These are phyloP conservation scores for Scutellaria baicalensis DNA, from an alignment of 257 asterid species.

Conservation along the genomic window DNA sequence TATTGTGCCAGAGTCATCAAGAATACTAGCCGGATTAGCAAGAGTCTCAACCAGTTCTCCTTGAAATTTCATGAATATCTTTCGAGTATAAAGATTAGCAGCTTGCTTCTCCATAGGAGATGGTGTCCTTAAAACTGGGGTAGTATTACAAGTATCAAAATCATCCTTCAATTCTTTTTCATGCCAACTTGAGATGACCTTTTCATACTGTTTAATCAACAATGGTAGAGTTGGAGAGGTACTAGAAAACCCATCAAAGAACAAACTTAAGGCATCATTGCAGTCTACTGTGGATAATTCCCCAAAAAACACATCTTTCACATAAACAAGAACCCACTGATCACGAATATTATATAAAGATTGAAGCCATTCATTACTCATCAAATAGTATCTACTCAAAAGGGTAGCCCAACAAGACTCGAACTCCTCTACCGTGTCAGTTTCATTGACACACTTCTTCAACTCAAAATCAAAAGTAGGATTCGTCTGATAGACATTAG, in stretches of 20 bases:
- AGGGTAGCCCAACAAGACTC: slow-evolving; percentile 64
- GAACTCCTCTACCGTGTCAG: slow-evolving; percentile 63
- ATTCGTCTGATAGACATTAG: slow-evolving; percentile 36
- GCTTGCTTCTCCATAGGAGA: slow-evolving; percentile 97
- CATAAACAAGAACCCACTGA: slow-evolving; percentile 76
- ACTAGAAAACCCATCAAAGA: slow-evolving; percentile 46
- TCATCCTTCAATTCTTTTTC: slow-evolving; percentile 72
- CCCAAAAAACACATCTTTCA: slow-evolving; percentile 67
- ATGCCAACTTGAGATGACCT: slow-evolving; percentile 49
- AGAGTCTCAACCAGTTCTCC: slow-evolving; percentile 80
- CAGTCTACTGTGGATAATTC: slow-evolving; percentile 44
- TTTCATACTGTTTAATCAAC: slow-evolving; percentile 58
- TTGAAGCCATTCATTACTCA: slow-evolving; percentile 72
- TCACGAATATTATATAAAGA: slow-evolving; percentile 53
- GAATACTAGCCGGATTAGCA: slow-evolving; percentile 66
- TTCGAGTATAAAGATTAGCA: slow-evolving; percentile 65
- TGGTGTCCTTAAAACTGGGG: slow-evolving; percentile 64
- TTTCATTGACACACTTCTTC: slow-evolving; percentile 52
- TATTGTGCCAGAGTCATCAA: slow-evolving; percentile 45
- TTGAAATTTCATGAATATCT: slow-evolving; percentile 71
- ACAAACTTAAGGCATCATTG: slow-evolving; percentile 28
- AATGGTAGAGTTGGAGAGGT: slow-evolving; percentile 39
- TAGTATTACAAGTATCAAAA: slow-evolving; percentile 42
- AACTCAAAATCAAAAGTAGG: slow-evolving; percentile 57
- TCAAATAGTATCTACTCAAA: slow-evolving; percentile 36